Evolutionary conservation across 2,329 filamentous ascomycete species (phyloP).

Genomic region (Talaromyces funiculosus): DNA sequence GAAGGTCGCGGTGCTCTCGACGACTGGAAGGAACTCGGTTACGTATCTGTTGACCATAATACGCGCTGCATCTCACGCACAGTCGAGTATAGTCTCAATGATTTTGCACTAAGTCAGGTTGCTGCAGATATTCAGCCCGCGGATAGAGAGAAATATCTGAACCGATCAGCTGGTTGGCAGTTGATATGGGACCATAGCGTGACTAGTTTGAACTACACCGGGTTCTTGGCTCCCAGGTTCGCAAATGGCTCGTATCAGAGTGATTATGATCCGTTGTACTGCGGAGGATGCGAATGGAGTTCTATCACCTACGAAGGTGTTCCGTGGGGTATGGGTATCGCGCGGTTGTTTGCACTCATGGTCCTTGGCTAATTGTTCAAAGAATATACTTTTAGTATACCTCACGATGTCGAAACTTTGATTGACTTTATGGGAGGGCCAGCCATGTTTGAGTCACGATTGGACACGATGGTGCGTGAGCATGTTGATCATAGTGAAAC

Average conservation of each 20-base stretch:
- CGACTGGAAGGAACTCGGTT: conserved; percentile 62
- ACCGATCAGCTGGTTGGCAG: conserved; percentile 63
- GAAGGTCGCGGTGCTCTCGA: conserved; percentile 64
- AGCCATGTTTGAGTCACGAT: conserved; percentile 50
- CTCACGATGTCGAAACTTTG: conserved; percentile 57
- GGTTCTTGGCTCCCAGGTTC: conserved; percentile 52
- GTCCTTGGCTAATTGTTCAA: neutral
- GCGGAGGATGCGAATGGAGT: conserved; percentile 62
- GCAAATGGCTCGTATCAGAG: conserved; percentile 44
- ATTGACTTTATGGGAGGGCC: conserved; percentile 51
- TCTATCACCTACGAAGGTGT: conserved; percentile 57
- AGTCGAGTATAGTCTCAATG: conserved; percentile 61
- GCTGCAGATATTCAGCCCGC: conserved; percentile 46
- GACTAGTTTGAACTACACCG: conserved; percentile 52
- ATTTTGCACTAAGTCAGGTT: conserved; percentile 57
- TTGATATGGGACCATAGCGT: conserved; percentile 63
- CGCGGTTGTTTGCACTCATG: neutral
- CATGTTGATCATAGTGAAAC: neutral
- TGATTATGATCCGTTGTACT: conserved; percentile 46
- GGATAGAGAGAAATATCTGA: conserved; percentile 51
- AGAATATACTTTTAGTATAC: conserved; percentile 60
- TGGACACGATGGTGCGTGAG: conserved; percentile 50
- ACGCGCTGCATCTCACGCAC: conserved; percentile 59
- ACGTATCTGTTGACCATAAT: conserved; percentile 55
- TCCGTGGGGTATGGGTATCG: conserved; percentile 44